These are phyloP conservation scores for Nidularia pulvinata DNA, from an alignment of 768 basidiomycete genomes.

Conservation along the genomic window DNA sequence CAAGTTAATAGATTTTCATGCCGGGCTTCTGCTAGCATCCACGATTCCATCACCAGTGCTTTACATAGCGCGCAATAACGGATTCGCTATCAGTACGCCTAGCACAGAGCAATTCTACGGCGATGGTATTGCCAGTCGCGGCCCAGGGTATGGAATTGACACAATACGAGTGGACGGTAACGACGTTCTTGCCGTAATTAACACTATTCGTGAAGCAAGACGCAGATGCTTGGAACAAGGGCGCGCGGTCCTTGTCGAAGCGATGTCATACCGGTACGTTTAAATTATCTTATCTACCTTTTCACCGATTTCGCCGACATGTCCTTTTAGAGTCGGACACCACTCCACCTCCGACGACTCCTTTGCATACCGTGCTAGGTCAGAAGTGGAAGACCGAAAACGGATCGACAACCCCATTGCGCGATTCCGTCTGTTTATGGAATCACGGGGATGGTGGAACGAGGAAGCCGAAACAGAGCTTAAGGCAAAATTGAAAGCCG, in stretches of 20 bases:
- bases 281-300: not conserved
- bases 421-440: conserved; percentile 85
- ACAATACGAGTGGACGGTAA: conserved; percentile 95
- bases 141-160: conserved; percentile 91
- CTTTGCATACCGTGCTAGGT: conserved; percentile 86
- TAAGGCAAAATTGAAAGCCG: conserved; percentile 64
- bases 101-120: conserved; percentile 88
- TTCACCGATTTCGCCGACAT: not conserved
- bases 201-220: conserved; percentile 72
- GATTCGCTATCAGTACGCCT: conserved; percentile 95
- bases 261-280: conserved; percentile 84
- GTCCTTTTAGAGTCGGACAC: conserved; percentile 71
- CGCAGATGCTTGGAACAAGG: conserved; percentile 73
- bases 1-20: conserved; percentile 75
- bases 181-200: conserved; percentile 83
- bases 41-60: conserved; percentile 74
- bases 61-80: conserved; percentile 82
- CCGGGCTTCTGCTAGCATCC: conserved; percentile 80
- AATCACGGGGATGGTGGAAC: conserved; percentile 85
- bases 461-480: conserved; percentile 71
- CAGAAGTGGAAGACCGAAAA: conserved; percentile 92
- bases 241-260: conserved; percentile 83
- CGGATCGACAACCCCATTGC: conserved; percentile 88
- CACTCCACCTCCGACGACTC: conserved; percentile 97
- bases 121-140: conserved; percentile 91